Percentiles rank a stretch among this genome's conserved stretches.
Conservation (phyloP, 495 filamentous ascomycete species). For the Neurospora tetrasperma region DNA sequence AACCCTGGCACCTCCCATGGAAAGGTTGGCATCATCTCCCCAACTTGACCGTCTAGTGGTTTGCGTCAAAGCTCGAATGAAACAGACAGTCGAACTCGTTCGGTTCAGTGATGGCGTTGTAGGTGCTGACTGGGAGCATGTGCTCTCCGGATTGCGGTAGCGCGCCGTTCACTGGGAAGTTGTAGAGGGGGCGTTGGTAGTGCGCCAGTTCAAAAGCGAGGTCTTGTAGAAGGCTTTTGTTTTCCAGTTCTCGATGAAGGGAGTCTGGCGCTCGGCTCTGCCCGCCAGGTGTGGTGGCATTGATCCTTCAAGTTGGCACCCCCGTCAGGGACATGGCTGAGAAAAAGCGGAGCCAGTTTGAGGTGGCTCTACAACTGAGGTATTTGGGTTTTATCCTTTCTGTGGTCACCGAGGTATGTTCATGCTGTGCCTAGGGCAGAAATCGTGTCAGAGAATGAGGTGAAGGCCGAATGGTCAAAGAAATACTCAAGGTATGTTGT, state of each 20-base stretch:
- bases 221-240: constrained; percentile 59
- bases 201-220: constrained; percentile 50
- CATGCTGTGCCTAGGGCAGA: background rate
- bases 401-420: background rate
- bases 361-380: background rate
- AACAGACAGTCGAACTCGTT: constrained; percentile 53
- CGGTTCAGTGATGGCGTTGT: constrained; percentile 53
- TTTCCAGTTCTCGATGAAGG: constrained; percentile 69
- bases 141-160: constrained; percentile 45
- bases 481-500: background rate
- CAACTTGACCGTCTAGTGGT: constrained; percentile 61
- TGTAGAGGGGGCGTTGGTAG: constrained; percentile 46
- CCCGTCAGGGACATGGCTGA: too few relatives aligned
- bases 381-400: background rate
- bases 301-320: too few relatives aligned
- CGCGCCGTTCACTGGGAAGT: constrained; percentile 51
- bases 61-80: constrained; percentile 45
- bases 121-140: constrained; percentile 57
- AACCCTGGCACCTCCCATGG: constrained; percentile 62
- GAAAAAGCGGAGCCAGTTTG: background rate
- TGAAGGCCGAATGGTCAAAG: background rate
- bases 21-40: constrained; percentile 60
- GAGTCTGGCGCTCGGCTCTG: too few relatives aligned
- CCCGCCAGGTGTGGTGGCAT: too few relatives aligned
- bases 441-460: background rate